These are phyloP conservation scores for Pseudozyma hubeiensis DNA, from an alignment of 1,284 basidiomycete genomes.

Conservation along the genomic window DNA sequence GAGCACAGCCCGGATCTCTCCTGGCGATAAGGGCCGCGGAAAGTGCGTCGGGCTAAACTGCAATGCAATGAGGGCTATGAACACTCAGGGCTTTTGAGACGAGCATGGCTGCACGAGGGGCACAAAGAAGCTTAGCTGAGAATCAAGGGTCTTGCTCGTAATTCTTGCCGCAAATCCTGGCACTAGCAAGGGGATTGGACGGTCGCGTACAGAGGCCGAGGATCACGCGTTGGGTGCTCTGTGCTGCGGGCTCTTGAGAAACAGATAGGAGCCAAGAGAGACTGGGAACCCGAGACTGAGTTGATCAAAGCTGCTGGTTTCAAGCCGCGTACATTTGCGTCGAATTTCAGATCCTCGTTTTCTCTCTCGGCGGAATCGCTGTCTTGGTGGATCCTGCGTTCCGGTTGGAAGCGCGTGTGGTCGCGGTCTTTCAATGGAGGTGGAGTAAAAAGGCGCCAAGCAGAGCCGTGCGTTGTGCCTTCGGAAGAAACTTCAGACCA, in stretches of 20 bases:
- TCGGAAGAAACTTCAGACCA: slow-evolving; percentile 17
- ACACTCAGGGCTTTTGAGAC: no score
- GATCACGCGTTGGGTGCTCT: no score
- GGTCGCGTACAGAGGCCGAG: background rate
- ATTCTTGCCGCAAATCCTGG: slow-evolving; percentile 1
- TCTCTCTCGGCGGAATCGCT: no score
- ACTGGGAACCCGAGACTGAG: no score
- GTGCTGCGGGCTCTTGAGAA: no score
- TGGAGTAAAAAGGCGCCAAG: slow-evolving; percentile 4
- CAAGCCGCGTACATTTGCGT: no score
- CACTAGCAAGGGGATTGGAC: slow-evolving; percentile 18
- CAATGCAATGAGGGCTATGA: background rate
- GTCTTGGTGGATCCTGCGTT: no score
- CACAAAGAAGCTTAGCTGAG: slow-evolving; percentile 22
- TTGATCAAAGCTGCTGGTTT: no score
- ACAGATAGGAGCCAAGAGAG: no score
- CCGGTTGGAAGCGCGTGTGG: no score
- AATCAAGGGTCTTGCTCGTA: slow-evolving; percentile 28
- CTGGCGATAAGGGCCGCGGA: slow-evolving; percentile 1
- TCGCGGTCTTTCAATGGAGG: background rate
- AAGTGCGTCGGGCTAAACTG: slow-evolving; percentile 3
- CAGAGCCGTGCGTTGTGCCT: background rate
- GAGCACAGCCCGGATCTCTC: slow-evolving; percentile 1
- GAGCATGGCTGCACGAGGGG: no score
- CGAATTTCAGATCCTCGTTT: no score